Percentiles rank a stretch among this genome's conserved stretches.
Conservation (phyloP, 163 green algal genomes). For the Scenedesmus sp. region DNA sequence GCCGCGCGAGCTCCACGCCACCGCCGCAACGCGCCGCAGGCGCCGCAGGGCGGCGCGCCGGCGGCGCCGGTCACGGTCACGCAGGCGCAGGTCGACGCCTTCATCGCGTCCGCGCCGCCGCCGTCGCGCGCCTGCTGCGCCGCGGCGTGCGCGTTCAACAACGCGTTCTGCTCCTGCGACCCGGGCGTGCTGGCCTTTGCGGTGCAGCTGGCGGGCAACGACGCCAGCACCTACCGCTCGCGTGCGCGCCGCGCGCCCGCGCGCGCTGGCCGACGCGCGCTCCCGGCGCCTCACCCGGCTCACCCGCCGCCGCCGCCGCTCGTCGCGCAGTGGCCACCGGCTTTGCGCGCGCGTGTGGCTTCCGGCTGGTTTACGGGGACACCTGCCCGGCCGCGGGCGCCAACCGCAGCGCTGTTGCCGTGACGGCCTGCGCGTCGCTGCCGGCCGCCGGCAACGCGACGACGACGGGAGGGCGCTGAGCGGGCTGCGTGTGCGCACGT, state of each 20-base stretch:
- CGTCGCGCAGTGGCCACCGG: conserved; percentile 6
- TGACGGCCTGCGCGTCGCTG: no score
- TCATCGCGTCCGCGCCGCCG: neutral
- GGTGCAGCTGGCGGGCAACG: conserved; percentile 19
- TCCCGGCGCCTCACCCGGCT: no score
- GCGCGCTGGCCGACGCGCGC: no score
- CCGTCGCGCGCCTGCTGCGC: conserved; percentile 26
- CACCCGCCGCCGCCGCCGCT: no score
- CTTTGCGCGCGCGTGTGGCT: neutral
- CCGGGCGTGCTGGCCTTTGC: conserved; percentile 39
- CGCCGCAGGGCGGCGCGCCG: no score
- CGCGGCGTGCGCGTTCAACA: conserved; percentile 32
- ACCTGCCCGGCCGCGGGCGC: neutral
- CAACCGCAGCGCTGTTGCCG: neutral
- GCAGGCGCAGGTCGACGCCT: conserved; percentile 15
- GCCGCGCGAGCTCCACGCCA: no score
- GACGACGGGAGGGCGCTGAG: no score
- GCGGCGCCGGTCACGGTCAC: conserved; percentile 8
- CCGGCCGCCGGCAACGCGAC: no score
- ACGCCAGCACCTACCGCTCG: conserved; percentile 14
- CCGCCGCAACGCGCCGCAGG: no score
- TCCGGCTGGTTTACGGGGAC: neutral
- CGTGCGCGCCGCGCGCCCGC: no score
- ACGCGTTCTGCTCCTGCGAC: conserved; percentile 34
- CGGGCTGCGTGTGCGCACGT: no score